A percentile compares a stretch with the other conserved stretches of the same genome.
phyloP scores from a whole-genome alignment of 2,329 filamentous ascomycete genomes.

The Fusarium liriodendri region DNA sequence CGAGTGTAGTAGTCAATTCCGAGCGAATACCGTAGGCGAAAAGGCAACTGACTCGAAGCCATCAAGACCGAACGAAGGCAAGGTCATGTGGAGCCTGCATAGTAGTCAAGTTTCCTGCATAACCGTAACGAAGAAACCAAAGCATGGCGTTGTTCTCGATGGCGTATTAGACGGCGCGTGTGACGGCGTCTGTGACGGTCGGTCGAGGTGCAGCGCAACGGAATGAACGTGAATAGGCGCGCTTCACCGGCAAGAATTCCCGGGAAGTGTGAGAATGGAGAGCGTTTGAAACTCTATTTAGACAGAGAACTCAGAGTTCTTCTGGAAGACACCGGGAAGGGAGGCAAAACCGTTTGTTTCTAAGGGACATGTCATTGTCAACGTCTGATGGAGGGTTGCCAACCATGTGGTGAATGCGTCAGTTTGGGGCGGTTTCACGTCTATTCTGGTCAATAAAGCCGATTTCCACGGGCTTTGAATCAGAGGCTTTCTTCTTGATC shows the following conservation, averaged over 20 bases:
- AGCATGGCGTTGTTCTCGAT: constrained; percentile 1
- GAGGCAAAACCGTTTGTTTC: constrained; percentile 2
- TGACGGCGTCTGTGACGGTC: constrained; percentile 30
- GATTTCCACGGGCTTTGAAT: constrained; percentile 26
- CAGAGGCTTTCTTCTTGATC: constrained; percentile 26
- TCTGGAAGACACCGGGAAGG: constrained; percentile 20
- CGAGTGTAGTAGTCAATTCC: constrained; percentile 10
- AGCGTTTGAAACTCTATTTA: constrained; percentile 33
- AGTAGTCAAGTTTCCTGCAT: background rate
- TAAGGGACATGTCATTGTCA: constrained; percentile 22
- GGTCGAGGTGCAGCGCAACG: constrained; percentile 16
- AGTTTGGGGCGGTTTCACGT: background rate
- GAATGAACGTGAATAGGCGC: constrained; percentile 31
- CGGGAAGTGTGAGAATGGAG: background rate
- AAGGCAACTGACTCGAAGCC: constrained; percentile 24
- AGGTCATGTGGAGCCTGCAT: constrained; percentile 21
- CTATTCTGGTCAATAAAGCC: constrained; percentile 27
- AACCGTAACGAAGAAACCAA: constrained; percentile 13
- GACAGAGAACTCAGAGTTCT: background rate
- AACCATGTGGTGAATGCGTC: constrained; percentile 1
- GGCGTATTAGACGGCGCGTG: constrained; percentile 26
- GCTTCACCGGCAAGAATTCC: background rate
- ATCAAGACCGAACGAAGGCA: constrained; percentile 9
- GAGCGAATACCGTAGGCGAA: background rate
- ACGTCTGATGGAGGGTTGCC: constrained; percentile 1